Conservation (phyloP, 306 rosid species). For the Macrotyloma uniflorum region DNA sequence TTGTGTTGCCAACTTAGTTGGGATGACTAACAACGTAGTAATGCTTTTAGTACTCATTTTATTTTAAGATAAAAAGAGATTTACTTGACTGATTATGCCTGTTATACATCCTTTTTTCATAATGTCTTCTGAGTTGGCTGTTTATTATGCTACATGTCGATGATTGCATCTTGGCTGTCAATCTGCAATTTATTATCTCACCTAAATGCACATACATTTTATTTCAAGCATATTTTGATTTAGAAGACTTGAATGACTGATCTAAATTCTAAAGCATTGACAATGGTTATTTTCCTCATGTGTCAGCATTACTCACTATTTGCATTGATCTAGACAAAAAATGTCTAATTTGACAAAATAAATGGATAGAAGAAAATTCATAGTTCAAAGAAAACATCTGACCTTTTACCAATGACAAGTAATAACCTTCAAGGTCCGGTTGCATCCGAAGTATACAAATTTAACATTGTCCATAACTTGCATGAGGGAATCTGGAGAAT, state of each 20-base stretch:
- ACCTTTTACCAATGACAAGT: neutral
- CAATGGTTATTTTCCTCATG: neutral
- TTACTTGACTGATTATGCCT: too few species aligned
- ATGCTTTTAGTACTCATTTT: too few species aligned
- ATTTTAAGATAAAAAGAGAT: too few species aligned
- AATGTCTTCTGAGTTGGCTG: neutral
- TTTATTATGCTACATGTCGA: neutral
- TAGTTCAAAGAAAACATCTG: neutral
- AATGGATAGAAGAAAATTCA: neutral
- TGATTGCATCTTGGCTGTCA: neutral
- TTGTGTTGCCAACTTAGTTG: too few species aligned
- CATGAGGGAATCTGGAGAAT: neutral
- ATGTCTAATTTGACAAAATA: neutral
- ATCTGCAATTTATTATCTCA: neutral
- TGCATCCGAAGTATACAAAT: neutral
- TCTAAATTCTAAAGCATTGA: neutral
- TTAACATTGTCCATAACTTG: neutral
- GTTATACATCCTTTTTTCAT: too few species aligned
- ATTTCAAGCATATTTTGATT: neutral
- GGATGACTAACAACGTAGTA: too few species aligned
- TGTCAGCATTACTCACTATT: neutral
- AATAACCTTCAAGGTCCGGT: neutral
- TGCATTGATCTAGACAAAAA: neutral
- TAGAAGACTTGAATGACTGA: neutral
- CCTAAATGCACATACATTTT: neutral